phyloP scores from a whole-genome alignment of 192 early-diverging fungal species.

The Entophlyctis helioformis region DNA sequence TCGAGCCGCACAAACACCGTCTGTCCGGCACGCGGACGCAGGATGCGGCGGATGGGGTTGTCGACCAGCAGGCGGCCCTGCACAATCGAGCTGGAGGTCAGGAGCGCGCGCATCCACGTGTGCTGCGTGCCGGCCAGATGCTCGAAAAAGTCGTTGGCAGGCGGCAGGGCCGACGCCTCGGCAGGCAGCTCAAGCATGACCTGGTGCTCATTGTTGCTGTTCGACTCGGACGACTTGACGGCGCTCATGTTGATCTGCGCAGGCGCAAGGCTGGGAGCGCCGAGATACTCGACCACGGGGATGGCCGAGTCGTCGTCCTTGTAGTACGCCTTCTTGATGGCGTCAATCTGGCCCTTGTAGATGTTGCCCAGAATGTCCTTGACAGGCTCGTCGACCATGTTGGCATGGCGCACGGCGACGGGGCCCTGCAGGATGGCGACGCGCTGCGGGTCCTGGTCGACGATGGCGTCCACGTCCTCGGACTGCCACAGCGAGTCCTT shows the following conservation, averaged over 20 bases:
- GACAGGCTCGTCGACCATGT: constrained; percentile 68
- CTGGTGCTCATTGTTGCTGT: constrained; percentile 17
- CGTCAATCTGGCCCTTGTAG: constrained; percentile 64
- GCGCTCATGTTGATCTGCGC: constrained; percentile 22
- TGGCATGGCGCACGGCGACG: constrained; percentile 63
- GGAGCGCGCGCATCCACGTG: constrained; percentile 75
- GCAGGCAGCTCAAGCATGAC: constrained; percentile 49
- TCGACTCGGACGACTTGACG: constrained; percentile 25
- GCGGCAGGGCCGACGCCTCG: constrained; percentile 39
- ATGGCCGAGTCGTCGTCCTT: constrained; percentile 45
- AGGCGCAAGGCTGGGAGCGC: constrained; percentile 19
- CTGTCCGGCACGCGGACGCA: constrained; percentile 30
- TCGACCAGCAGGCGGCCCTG: constrained; percentile 44
- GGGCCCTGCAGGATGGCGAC: constrained; percentile 84
- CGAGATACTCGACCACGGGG: constrained; percentile 71
- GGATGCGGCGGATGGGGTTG: constrained; percentile 31
- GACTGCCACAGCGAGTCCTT: constrained; percentile 87
- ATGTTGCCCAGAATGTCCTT: constrained; percentile 79
- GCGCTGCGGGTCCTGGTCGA: constrained; percentile 73
- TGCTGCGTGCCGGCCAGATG: constrained; percentile 57
- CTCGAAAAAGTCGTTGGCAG: constrained; percentile 52
- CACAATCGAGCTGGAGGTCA: constrained; percentile 64
- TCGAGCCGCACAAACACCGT: constrained; percentile 32
- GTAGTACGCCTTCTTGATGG: constrained; percentile 63
- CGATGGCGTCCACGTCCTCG: constrained; percentile 72